Evolutionary conservation across 2,329 filamentous ascomycete species (phyloP), one percentile per base, ranked within the genome.

Genomic region (Cercospora zeae-maydis): DNA sequence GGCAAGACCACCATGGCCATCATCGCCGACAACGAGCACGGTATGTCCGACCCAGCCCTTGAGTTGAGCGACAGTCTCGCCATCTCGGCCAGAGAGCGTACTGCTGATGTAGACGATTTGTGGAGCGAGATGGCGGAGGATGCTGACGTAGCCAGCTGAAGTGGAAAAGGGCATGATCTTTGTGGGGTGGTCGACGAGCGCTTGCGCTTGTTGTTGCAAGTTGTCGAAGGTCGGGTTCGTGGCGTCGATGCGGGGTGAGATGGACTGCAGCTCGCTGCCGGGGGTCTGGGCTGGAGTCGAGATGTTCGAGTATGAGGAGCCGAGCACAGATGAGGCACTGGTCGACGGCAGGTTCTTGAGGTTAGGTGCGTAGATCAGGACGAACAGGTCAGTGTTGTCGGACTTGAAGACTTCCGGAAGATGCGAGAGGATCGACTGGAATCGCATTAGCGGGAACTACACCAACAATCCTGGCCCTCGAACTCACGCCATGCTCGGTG

Each of bases 161-260:
- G 91, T 91, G 10, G 88, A 95, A 74, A 96, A 98, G 0, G 92
- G 92, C 73, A 98, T 83, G 62, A 97, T 89, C 84, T 92, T 92
- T 47, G 85, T 88, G 47, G 95, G 89, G 73, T 91, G 91, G 69
- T 96, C 90, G 4, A 96, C 92, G 10, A 97, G 82, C 0, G 82
- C 79, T 42, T 90, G 80, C 2, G 92, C 92, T 78, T 96, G 90
- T 1, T 86, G 85, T 77, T 95, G 92, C 6, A 96, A 81, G 0
- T 89, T 87, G 73, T 90, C 88, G 80, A 92, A 96, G 10, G 4
- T 58, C 73, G 70, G 33, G 73, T 72, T 51, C 54, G 73, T 75
- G 13, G 72, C 75, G 65, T 71, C 31, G 76, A 71, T 64, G 57
- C 76, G 76, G 77, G 74, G 76, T 83, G 77, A 64, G 74, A 80